Evolutionary conservation across 352 stramenopile species (phyloP), one percentile per base, ranked within the genome.

Genomic region (Phytophthora sp.): DNA sequence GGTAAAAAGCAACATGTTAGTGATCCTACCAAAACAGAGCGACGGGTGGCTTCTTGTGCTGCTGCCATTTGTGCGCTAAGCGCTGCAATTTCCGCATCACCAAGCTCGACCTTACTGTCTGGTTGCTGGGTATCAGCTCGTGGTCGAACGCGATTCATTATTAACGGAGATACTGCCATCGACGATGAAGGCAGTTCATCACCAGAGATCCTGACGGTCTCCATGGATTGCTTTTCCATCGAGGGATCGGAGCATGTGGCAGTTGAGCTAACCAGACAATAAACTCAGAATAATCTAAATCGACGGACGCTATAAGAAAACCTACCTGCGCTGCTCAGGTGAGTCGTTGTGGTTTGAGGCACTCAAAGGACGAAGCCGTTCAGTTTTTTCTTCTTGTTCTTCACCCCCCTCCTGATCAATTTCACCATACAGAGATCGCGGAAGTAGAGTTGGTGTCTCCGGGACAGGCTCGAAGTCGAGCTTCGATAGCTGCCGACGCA

Each of bases 401-500:
- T 53, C 21, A 18, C 35, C 18, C 10, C 67, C 53, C 13, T 65
- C 54, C 9, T 58, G 59, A 1, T 60, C 62, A 41, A 24, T 58
- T 28, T 62, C 50, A 15, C 28, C 53, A 30, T 82, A 85, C 2
- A 77, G 27, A 24, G 72, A 77, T 5, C 72, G 57, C 30, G 74
- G 72, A 5, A 82, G 55, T 30, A 85, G 60, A 34, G 53, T 38
- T 18, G 79, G 79, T 4, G 77, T 87, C 75, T 89, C 79, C 0
- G 77, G 79, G 24, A 89, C 77, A 7, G 79, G 75, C n/a, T 87
- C 79, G 28, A 89, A 89, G 28, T 77, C 61, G n/a, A 89, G 75
- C 45, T 76, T 79, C 24, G 75, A 46, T 39, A 89, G 67, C 49
- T 74, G 69, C 6, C 79, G 76, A 1, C 77, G 69, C 75, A 84